Base-by-base conservation (phyloP, 108 stramenopile species). In the Pseudonitzschia multistriata region DNA sequence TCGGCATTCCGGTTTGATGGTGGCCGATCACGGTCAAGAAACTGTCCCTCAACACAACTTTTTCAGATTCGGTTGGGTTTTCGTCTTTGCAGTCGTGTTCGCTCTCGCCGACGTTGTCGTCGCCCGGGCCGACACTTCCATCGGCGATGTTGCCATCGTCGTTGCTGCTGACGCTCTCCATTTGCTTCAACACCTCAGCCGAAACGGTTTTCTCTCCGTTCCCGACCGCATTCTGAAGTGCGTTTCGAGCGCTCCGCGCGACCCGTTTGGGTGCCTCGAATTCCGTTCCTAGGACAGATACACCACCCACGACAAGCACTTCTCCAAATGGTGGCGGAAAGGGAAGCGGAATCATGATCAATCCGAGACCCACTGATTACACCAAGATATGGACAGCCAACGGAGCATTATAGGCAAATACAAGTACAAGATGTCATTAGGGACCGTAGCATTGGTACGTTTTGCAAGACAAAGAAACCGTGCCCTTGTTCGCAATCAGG, bases 311-410 rank as follows among this genome's bases (percentile, higher is more conserved):
- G 49, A 79, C 74, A 42, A 74, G 50, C 1, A 79, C 65, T 66
- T 74, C 73, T 27, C 74, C 79, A 66, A 79, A 74, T 13, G 79
- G 79, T 22, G 79, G 79, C 6, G 79, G 79, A n/a, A 79, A 67
- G 4, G 79, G 74, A 33, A 59, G 31, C 0, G 74, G 74, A 54
- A 79, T 74, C 34, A 79, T 66, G 42, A 74, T 53, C 17, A 79
- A 27, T 15, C 79, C 79, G 13, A 79, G 69, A 45, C 79, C 79
- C 8, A 79, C 74, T 69, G 74, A 30, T 59, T 17, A 0, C 34
- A 22, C 19, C 17, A 17, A 7, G n/a, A 49, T 39, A 39, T 10
- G 37, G 5, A 10, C 10, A 39, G 29, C 33, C 4, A 28, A 14
- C 7, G 5, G n/a, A 7, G 60, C 30, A 33, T 5, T 5, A 61